A percentile compares a stretch with the other conserved stretches of the same genome.
phyloP scores from a whole-genome alignment of 2,329 filamentous ascomycete species.

The Daldinia eschscholtzii region DNA sequence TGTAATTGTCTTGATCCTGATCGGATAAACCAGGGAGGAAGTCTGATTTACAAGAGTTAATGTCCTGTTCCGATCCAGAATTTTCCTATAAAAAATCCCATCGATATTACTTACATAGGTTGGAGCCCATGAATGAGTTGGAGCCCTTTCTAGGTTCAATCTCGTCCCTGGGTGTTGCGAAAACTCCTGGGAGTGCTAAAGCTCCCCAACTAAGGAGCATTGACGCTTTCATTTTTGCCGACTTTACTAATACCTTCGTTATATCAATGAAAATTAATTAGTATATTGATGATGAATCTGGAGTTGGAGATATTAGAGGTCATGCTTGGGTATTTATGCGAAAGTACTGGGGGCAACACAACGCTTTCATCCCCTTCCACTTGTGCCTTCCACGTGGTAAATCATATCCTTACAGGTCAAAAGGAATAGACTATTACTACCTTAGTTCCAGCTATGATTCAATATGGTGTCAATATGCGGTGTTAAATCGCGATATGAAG shows the following conservation, averaged over 20 bases:
- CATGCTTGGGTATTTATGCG: neutral
- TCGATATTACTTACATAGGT: constrained; percentile 33
- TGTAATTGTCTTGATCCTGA: constrained; percentile 47
- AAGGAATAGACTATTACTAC: neutral
- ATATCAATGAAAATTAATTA: neutral
- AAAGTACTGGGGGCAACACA: neutral
- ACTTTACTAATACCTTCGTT: neutral
- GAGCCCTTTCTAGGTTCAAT: constrained; percentile 20
- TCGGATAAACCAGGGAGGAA: constrained; percentile 50
- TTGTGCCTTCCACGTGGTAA: neutral
- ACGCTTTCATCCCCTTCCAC: neutral
- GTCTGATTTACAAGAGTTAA: constrained; percentile 25
- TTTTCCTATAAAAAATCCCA: neutral
- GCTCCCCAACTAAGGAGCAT: constrained; percentile 26
- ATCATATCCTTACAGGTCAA: neutral
- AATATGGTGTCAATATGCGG: neutral
- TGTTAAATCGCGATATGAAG: constrained; percentile 24
- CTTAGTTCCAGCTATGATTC: neutral
- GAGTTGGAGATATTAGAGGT: neutral
- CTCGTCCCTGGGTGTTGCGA: constrained; percentile 17
- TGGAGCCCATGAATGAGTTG: constrained; percentile 49
- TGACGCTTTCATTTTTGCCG: constrained; percentile 26
- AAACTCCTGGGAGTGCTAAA: constrained; percentile 22
- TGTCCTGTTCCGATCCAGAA: neutral
- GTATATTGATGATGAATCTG: neutral